Base-by-base conservation (phyloP, 2,329 filamentous ascomycete species). In the Colletotrichum coccodes region DNA sequence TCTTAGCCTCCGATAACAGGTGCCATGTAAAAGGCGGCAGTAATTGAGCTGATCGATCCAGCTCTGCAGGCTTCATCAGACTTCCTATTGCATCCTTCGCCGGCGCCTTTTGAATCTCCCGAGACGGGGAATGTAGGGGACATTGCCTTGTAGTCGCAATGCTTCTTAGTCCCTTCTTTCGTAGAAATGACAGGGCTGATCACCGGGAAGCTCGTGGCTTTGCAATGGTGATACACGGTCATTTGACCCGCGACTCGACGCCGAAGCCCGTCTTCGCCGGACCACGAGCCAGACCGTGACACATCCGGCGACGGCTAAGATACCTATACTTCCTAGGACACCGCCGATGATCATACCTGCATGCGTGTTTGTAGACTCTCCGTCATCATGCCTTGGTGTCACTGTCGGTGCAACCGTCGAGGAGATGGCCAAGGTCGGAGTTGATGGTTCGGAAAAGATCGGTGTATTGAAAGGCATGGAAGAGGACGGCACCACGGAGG, bases 331-430 rank as follows among this genome's bases (percentile, higher is more conserved):
- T 1, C 66, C 56, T 18, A 65, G 12, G 6, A 66, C 66, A 36
- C 66, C 66, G 28, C 66, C 66, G 14, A 69, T 32, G 14, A 69
- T 60, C 21, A 36, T 40, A 8, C 54, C 61, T 4, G 56, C 36
- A 4, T 50, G 62, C 3, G 49, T 3, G 12, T 21, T 23, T 14
- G 18, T 57, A 12, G 34, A 56, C 3, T 18, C 42, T 1, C 18
- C 18, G 18, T 16, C 7, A 34, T 16, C 16, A 12, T 16, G 18
- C 32, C n/a, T 34, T 3, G 8, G 12, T 14, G 28, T 16, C 2
- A 46, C 2, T 9, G 46, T n/a, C 46, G 57, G 12, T n/a, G 56
- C 23, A 21, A 34, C 42, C 16, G 47, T 40, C 16, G 60, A 61
- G 12, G 11, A n/a, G 42, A 30, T 42, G 26, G 21, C 11, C n/a